phyloP scores from a whole-genome alignment of 2,329 filamentous ascomycete species.

The Dendryphion nanum region DNA sequence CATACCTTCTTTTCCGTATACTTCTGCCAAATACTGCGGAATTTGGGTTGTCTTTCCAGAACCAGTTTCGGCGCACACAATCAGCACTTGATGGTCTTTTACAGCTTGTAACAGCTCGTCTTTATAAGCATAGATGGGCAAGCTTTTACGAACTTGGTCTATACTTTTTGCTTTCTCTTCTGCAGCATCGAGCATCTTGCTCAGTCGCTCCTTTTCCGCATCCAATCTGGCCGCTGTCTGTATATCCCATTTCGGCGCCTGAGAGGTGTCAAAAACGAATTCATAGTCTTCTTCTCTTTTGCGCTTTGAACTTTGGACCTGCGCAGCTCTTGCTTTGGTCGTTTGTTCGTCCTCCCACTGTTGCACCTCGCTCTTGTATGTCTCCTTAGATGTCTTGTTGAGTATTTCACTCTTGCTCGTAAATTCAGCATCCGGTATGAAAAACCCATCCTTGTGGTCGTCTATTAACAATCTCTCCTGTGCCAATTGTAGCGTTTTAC shows the following conservation, averaged over 20 bases:
- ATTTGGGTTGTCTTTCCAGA: slow-evolving; percentile 95
- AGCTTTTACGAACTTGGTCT: slow-evolving; percentile 82
- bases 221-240: slow-evolving; percentile 73
- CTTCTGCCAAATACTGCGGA: slow-evolving; percentile 89
- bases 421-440: slow-evolving; percentile 83
- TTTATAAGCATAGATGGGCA: slow-evolving; percentile 87
- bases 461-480: slow-evolving; percentile 86
- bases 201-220: slow-evolving; percentile 74
- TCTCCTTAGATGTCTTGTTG: slow-evolving; percentile 82
- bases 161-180: slow-evolving; percentile 87
- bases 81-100: slow-evolving; percentile 80
- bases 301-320: slow-evolving; percentile 64
- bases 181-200: slow-evolving; percentile 80
- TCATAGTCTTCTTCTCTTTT: slow-evolving; percentile 83
- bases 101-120: slow-evolving; percentile 85
- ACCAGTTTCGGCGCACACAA: slow-evolving; percentile 93
- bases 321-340: slow-evolving; percentile 74
- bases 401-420: slow-evolving; percentile 90
- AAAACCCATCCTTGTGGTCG: slow-evolving; percentile 88
- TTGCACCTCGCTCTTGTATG: slow-evolving; percentile 89
- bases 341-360: slow-evolving; percentile 94
- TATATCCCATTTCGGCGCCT: slow-evolving; percentile 81
- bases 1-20: slow-evolving; percentile 63
- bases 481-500: slow-evolving; percentile 72
- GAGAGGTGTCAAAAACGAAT: slow-evolving; percentile 86